phyloP scores from a whole-genome alignment of 441 rosid genomes.

The Erodium moschatum region DNA sequence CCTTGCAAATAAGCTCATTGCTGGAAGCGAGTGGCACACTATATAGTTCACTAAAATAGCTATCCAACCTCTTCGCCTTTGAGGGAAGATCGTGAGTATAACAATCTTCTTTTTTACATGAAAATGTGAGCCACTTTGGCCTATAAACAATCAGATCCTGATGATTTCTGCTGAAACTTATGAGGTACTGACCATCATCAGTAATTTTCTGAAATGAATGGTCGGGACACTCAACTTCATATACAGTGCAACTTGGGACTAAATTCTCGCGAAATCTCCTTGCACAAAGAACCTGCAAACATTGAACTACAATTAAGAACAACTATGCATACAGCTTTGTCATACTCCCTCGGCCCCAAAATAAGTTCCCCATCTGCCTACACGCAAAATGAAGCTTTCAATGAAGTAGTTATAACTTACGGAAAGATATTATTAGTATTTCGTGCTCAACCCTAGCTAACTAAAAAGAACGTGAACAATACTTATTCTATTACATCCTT shows the following conservation, averaged over 20 bases:
- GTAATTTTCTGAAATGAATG: constrained; percentile 86
- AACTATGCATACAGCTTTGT: background rate
- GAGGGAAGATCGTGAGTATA: constrained; percentile 44
- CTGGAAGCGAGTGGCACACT: constrained; percentile 61
- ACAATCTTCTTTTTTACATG: constrained; percentile 51
- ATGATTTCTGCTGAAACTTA: constrained; percentile 71
- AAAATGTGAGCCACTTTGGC: constrained; percentile 73
- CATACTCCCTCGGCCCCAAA: no score
- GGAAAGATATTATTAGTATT: no score
- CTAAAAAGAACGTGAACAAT: no score
- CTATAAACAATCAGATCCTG: constrained; percentile 87
- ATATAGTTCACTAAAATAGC: constrained; percentile 75
- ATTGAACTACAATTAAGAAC: constrained; percentile 15
- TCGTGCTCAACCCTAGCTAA: no score
- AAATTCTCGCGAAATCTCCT: constrained; percentile 84
- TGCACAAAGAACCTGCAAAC: constrained; percentile 63
- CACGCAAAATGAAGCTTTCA: background rate
- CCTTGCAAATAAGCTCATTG: constrained; percentile 81
- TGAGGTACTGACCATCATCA: constrained; percentile 84
- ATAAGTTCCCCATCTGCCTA: no score
- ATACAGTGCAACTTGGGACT: constrained; percentile 70
- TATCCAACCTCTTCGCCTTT: constrained; percentile 61
- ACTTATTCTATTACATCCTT: no score
- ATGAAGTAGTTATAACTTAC: background rate
- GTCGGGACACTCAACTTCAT: constrained; percentile 84